Percentiles rank a stretch among this genome's conserved stretches.
Evolutionary conservation across 345 rosid species (phyloP).

Genomic region (Hibiscus trionum): DNA sequence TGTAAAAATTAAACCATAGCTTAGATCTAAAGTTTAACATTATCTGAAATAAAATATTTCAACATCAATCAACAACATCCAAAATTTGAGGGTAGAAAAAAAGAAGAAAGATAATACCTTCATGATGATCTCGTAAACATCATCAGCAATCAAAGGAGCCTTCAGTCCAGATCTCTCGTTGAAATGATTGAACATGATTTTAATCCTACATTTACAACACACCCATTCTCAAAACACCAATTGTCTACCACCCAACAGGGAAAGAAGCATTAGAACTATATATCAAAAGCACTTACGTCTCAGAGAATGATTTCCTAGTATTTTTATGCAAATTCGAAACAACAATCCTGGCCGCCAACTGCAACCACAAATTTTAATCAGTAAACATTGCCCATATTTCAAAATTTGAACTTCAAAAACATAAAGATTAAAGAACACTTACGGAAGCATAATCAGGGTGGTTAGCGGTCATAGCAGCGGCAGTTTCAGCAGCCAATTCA

Average conservation of each 20-base stretch:
- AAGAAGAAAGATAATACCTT: constrained; percentile 30
- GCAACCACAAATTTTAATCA: constrained; percentile 12
- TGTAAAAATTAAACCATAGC: background rate
- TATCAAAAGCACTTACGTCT: constrained; percentile 58
- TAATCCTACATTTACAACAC: constrained; percentile 42
- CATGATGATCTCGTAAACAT: constrained; percentile 82
- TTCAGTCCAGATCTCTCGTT: constrained; percentile 65
- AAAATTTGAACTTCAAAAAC: background rate
- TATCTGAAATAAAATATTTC: background rate
- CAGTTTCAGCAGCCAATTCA: constrained; percentile 96
- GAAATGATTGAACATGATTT: constrained; percentile 78
- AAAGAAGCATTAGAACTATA: background rate
- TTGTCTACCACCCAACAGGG: background rate
- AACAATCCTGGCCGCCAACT: constrained; percentile 97
- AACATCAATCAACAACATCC: background rate
- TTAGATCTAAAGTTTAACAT: background rate
- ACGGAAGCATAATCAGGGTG: constrained; percentile 98
- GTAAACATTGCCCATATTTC: background rate
- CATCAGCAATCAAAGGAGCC: constrained; percentile 85
- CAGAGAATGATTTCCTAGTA: constrained; percentile 86
- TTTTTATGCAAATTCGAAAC: constrained; percentile 98
- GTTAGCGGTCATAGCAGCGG: constrained; percentile 88
- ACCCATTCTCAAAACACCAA: background rate
- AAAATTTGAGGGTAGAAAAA: background rate
- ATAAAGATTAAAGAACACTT: background rate